Evolutionary conservation across 163 green algal species (phyloP).

Genomic region (Picocystis sp.): DNA sequence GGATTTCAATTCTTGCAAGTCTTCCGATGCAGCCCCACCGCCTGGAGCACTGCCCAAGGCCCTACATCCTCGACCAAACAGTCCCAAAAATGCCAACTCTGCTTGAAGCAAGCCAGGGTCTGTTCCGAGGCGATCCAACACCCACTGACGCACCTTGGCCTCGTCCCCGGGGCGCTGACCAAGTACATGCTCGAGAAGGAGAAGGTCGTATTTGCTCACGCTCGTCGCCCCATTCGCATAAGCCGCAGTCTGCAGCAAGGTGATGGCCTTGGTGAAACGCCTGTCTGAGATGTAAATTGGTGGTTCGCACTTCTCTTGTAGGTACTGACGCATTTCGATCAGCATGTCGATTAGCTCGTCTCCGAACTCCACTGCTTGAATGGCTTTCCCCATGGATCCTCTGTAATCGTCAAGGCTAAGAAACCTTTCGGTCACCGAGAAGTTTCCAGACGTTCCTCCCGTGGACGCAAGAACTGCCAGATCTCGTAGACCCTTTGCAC

Average conservation of each 20-base stretch:
- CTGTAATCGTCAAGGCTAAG: neutral
- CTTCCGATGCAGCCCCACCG: too few species aligned
- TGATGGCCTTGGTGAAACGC: neutral
- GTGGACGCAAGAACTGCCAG: neutral
- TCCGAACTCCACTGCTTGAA: neutral
- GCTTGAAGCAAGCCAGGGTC: too few species aligned
- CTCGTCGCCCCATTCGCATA: neutral
- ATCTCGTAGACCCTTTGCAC: neutral
- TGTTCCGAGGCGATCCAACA: too few species aligned
- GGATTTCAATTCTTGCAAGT: too few species aligned
- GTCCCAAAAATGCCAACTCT: too few species aligned
- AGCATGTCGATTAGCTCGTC: neutral
- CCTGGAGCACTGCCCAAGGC: too few species aligned
- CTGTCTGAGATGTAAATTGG: neutral
- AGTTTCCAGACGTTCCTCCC: neutral
- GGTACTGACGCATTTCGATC: neutral
- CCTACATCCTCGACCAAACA: too few species aligned
- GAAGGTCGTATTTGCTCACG: neutral
- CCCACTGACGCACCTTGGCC: too few species aligned
- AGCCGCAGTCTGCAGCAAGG: neutral
- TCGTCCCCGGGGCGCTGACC: too few species aligned
- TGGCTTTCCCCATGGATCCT: neutral
- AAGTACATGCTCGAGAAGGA: neutral
- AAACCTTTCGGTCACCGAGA: neutral
- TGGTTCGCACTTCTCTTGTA: constrained; percentile 4